Evolutionary conservation across 306 rosid species (phyloP).

Genomic region (Lathyrus oleraceus): DNA sequence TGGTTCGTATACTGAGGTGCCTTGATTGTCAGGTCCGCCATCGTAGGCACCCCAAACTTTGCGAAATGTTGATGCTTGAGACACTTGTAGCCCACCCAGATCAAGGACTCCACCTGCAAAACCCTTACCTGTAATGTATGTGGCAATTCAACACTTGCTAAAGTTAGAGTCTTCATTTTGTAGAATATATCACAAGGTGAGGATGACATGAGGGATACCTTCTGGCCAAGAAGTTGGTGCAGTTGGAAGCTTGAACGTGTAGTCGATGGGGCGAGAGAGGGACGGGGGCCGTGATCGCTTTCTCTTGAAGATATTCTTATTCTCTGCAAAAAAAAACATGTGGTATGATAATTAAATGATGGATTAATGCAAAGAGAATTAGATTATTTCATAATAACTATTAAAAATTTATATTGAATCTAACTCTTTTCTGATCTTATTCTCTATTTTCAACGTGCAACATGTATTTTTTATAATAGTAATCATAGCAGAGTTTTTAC

Average conservation of each 20-base stretch:
- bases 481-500: too few relatives aligned
- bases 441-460: too few relatives aligned
- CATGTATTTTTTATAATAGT: too few relatives aligned
- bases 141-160: neutral
- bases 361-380: neutral
- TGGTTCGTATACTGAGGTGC: slow-evolving; percentile 74
- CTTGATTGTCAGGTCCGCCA: slow-evolving; percentile 65
- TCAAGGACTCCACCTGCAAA: slow-evolving; percentile 62
- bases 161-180: slow-evolving; percentile 1
- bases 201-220: slow-evolving; percentile 29
- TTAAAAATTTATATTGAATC: too few relatives aligned
- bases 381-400: neutral
- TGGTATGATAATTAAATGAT: neutral
- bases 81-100: slow-evolving; percentile 67
- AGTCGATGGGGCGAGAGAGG: slow-evolving; percentile 48
- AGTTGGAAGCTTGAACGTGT: slow-evolving; percentile 63
- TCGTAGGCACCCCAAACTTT: slow-evolving; percentile 55
- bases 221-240: slow-evolving; percentile 44
- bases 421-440: too few relatives aligned
- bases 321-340: slow-evolving; percentile 25
- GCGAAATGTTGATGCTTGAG: slow-evolving; percentile 55
- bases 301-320: slow-evolving; percentile 31
- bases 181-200: neutral
- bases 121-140: slow-evolving; percentile 43
- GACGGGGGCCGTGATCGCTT: slow-evolving; percentile 20